Evolutionary conservation across 805 yeast species (phyloP), one percentile per base, ranked within the genome.

Genomic region (Scheffersomyces spartinae): DNA sequence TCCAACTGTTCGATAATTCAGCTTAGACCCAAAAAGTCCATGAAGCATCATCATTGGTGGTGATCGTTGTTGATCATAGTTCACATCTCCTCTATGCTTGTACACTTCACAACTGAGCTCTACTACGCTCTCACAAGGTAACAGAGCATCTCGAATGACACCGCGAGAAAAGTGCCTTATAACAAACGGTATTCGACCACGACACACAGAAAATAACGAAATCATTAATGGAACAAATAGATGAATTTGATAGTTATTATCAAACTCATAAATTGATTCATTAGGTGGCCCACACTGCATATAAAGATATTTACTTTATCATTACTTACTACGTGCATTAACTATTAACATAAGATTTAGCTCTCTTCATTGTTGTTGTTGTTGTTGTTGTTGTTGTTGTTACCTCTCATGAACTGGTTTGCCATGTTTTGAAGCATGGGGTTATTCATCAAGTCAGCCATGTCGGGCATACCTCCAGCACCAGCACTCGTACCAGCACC

Each of bases 361-460:
- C n/a, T n/a, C n/a, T n/a, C n/a, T n/a, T n/a, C n/a, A n/a, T 20
- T 30, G 10, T 24, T 25, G 13, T 25, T 24, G 21, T 17, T 16
- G 13, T 19, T 21, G 13, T 21, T 28, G 11, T 17, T 10, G 16
- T 22, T 22, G 13, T 20, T 18, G 13, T 25, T 31, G 23, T 21
- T 27, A 17, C 71, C 70, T 25, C 81, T 79, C 68, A 76, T 67
- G 45, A 83, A 74, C 41, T 64, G 77, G 30, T 60, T 65, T 17
- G 86, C 91, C 71, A 79, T 55, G 35, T 76, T 69, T 49, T 64
- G 73, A 23, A 84, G 55, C 62, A 73, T 71, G 28, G 94, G 94
- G 51, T 84, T 78, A 52, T 72, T 78, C 82, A 84, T 71, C 47
- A 85, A 42, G 25, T 77, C 82, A 20, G 68, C 59, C 49, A 85